phyloP scores from a whole-genome alignment of 352 stramenopile genomes.

The Aphanomyces invadans region DNA sequence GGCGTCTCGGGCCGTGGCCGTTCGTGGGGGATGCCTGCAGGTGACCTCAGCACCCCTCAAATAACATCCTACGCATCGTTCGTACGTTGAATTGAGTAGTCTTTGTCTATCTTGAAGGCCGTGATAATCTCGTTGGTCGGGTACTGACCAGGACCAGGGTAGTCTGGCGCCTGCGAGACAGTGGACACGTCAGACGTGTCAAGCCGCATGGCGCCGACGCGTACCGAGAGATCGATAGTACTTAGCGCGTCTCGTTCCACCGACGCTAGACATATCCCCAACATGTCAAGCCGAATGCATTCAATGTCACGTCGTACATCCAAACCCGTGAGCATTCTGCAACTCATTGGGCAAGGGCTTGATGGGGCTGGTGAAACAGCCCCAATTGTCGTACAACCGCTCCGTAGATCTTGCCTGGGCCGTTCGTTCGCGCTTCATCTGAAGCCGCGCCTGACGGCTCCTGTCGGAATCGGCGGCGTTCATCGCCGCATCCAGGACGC shows the following conservation, averaged over 20 bases:
- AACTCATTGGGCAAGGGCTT: neutral
- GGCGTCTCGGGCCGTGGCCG: constrained; percentile 1
- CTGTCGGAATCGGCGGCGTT: neutral
- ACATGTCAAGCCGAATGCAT: neutral
- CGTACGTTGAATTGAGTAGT: constrained; percentile 2
- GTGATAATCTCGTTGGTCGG: constrained; percentile 8
- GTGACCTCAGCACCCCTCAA: no score
- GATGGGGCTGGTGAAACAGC: constrained; percentile 19
- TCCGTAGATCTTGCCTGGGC: neutral
- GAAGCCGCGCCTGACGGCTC: neutral
- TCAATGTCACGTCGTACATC: neutral
- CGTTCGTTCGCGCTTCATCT: neutral
- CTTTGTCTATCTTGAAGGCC: constrained; percentile 4
- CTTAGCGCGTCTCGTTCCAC: neutral
- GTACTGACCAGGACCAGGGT: constrained; percentile 16
- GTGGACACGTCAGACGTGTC: neutral
- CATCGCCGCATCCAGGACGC: neutral
- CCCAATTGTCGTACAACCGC: constrained; percentile 22
- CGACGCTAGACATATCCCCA: neutral
- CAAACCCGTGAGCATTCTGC: neutral
- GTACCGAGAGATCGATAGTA: neutral
- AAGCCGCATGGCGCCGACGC: neutral
- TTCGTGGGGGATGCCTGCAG: neutral
- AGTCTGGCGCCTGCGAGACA: neutral
- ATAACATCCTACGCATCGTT: neutral